A percentile compares a stretch with the other conserved stretches of the same genome.
Conservation (phyloP, 2,329 filamentous ascomycete species). For the Paraconiothyrium brasiliense region DNA sequence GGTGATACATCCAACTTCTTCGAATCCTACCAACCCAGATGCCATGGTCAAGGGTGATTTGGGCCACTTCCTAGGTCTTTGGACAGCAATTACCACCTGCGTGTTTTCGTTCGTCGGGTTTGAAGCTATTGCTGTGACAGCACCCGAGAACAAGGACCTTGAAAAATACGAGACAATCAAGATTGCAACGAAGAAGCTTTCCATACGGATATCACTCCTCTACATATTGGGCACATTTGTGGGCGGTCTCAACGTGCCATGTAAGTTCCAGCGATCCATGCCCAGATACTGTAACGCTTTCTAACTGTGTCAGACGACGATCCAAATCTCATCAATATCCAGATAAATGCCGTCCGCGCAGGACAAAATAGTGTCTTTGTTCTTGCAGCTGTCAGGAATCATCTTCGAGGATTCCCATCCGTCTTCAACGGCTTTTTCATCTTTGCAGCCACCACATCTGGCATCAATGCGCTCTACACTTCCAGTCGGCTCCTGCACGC, state of each 20-base stretch:
- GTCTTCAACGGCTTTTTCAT: conserved; percentile 59
- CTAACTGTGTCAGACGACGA: conserved; percentile 38
- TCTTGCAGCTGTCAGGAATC: conserved; percentile 53
- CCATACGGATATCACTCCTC: conserved; percentile 55
- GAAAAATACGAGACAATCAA: conserved; percentile 56
- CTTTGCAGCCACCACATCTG: conserved; percentile 55
- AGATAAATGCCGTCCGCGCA: conserved; percentile 36
- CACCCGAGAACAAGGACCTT: conserved; percentile 55
- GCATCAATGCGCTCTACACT: conserved; percentile 55
- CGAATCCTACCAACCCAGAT: conserved; percentile 28
- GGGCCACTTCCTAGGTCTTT: conserved; percentile 49
- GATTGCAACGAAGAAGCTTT: conserved; percentile 56
- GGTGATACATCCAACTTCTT: conserved; percentile 34
- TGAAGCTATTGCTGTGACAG: conserved; percentile 56
- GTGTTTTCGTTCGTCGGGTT: conserved; percentile 58
- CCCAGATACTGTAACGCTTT: background rate
- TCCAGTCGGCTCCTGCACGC: conserved; percentile 56
- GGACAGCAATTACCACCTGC: conserved; percentile 54
- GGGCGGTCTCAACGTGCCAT: conserved; percentile 13
- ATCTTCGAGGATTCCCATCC: conserved; percentile 50
- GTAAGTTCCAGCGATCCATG: background rate
- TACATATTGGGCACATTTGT: conserved; percentile 55
- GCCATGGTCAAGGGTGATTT: conserved; percentile 40
- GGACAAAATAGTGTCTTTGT: conserved; percentile 53
- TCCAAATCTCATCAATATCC: conserved; percentile 38